phyloP scores from a whole-genome alignment of 345 rosid genomes.

The Eucalyptus shirleyi region DNA sequence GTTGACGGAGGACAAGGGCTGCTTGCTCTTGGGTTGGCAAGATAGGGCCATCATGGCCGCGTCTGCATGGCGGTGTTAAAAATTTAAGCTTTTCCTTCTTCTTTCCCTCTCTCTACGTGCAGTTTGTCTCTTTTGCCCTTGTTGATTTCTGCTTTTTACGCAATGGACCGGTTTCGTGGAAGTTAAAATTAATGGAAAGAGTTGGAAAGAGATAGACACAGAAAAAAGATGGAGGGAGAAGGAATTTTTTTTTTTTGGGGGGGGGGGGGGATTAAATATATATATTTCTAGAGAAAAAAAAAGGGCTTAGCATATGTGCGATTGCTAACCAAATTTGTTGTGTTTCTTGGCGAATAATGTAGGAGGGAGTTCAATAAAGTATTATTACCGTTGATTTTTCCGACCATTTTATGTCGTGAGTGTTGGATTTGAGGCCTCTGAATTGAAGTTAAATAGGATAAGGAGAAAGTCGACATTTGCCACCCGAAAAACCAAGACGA shows the following conservation, averaged over 20 bases:
- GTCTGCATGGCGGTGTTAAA: conserved; percentile 56
- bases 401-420: background rate
- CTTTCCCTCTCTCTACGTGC: background rate
- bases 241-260: background rate
- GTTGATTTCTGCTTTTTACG: background rate
- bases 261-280: background rate
- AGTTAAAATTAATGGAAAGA: background rate
- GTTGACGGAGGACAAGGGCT: conserved; percentile 59
- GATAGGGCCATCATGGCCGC: conserved; percentile 51
- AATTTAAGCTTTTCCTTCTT: background rate
- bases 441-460: background rate
- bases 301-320: background rate
- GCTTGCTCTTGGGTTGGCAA: conserved; percentile 66
- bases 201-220: background rate
- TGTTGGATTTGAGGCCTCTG: background rate
- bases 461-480: background rate
- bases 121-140: background rate
- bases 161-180: background rate
- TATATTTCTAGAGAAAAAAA: background rate
- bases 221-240: background rate
- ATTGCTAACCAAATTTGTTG: background rate
- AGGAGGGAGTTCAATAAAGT: background rate
- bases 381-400: background rate
- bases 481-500: background rate
- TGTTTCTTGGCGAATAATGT: background rate